Percentiles rank a stretch among this genome's conserved stretches.
phyloP scores from a whole-genome alignment of 177 flowering plant genomes.

The Vitis hybrid region DNA sequence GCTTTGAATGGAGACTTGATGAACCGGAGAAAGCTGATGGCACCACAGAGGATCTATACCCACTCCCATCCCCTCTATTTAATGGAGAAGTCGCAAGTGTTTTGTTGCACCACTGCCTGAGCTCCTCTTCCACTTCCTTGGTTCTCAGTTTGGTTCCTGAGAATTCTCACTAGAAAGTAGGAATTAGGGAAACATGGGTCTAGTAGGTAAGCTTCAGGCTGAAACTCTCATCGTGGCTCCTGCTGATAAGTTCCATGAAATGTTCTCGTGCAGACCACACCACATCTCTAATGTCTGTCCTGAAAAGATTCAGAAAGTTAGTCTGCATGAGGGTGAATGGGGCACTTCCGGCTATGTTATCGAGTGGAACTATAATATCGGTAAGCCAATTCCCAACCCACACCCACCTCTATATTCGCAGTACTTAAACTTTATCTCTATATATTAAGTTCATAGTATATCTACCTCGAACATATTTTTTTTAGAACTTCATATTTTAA shows the following conservation, averaged over 20 bases:
- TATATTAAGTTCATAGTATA: neutral
- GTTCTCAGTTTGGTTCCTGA: too few species aligned
- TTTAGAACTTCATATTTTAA: too few species aligned
- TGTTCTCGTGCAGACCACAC: constrained; percentile 6
- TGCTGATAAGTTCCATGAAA: constrained; percentile 5
- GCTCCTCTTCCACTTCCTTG: too few species aligned
- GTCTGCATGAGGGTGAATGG: constrained; percentile 10
- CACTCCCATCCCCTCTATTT: too few species aligned
- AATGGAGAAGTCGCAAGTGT: too few species aligned
- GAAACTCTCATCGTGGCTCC: constrained; percentile 2
- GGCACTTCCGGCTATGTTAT: constrained; percentile 9
- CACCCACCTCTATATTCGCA: too few species aligned
- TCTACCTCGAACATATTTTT: neutral
- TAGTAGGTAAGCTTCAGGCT: constrained; percentile 3
- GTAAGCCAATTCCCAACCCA: neutral
- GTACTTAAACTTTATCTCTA: too few species aligned
- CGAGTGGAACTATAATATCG: constrained; percentile 13
- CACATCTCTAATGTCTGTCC: constrained; percentile 5
- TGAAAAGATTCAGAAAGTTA: constrained; percentile 7
- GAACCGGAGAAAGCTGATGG: too few species aligned
- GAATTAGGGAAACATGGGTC: neutral
- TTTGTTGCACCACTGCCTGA: too few species aligned
- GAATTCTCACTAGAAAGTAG: too few species aligned
- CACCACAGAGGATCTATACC: too few species aligned
- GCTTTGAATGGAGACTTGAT: too few species aligned